Evolutionary conservation across 495 filamentous ascomycete genomes (phyloP).

Genomic region (Penicillium paradoxum): DNA sequence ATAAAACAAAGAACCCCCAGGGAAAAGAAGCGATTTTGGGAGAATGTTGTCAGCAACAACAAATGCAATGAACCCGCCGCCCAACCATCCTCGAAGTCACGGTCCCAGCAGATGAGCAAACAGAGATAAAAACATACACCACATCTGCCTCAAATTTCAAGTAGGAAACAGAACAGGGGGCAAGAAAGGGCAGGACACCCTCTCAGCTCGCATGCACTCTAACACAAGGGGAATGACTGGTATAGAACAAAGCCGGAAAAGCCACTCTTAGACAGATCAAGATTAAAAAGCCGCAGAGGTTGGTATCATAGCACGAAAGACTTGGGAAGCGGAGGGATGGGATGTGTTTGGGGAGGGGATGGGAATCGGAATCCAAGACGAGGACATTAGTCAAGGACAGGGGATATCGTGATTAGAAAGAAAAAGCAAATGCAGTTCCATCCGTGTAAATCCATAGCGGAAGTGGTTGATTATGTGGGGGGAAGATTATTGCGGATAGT

Average conservation of each 20-base stretch:
- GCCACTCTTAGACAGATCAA: constrained; percentile 33
- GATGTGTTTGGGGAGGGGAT: neutral
- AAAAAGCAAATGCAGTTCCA: constrained; percentile 18
- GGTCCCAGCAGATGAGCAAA: constrained; percentile 3
- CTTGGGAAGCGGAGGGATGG: constrained; percentile 22
- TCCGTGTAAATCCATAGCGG: constrained; percentile 18
- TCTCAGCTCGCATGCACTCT: constrained; percentile 26
- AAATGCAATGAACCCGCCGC: constrained; percentile 6
- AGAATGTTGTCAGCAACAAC: constrained; percentile 2
- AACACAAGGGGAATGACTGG: constrained; percentile 33
- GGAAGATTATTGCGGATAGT: constrained; percentile 42
- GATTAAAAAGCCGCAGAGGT: constrained; percentile 31
- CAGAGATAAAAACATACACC: constrained; percentile 2
- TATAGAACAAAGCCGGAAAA: constrained; percentile 31
- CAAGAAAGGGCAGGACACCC: neutral
- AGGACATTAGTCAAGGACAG: constrained; percentile 36
- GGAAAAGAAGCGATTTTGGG: constrained; percentile 13
- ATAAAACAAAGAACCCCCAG: constrained; percentile 12
- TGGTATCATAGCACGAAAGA: constrained; percentile 45
- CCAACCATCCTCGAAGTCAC: constrained; percentile 4
- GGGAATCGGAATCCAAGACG: constrained; percentile 23
- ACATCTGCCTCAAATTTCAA: neutral
- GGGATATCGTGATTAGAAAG: constrained; percentile 38
- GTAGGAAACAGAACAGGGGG: neutral
- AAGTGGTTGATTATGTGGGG: constrained; percentile 10